phyloP scores from a whole-genome alignment of 257 asterid genomes.

The Echium plantagineum region DNA sequence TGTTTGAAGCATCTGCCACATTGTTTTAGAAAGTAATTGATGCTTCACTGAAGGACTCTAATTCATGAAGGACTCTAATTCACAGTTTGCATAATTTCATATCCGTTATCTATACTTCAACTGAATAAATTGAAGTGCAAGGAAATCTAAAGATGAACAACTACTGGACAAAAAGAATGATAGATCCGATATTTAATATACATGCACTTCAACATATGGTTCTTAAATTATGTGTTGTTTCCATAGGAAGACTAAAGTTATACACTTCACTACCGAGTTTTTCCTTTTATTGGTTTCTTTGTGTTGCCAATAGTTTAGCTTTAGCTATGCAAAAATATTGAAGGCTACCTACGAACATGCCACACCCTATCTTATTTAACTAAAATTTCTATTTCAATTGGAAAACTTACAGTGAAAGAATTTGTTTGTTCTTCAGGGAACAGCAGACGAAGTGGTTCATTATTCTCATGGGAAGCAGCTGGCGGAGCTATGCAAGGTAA shows the following conservation, averaged over 20 bases:
- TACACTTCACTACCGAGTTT: too few species aligned
- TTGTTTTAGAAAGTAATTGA: background rate
- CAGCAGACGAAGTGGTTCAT: conserved; percentile 92
- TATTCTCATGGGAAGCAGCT: conserved; percentile 90
- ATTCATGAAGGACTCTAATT: background rate
- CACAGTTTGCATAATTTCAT: background rate
- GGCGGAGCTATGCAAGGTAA: conserved; percentile 71
- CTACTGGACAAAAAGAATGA: too few species aligned
- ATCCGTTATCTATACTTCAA: background rate
- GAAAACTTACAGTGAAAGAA: background rate
- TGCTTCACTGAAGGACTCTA: background rate
- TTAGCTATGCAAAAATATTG: too few species aligned
- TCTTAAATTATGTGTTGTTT: too few species aligned
- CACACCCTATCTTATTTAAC: background rate
- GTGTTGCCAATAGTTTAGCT: too few species aligned
- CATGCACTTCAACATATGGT: too few species aligned
- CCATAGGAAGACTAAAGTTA: too few species aligned
- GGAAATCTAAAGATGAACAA: too few species aligned
- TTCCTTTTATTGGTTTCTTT: too few species aligned
- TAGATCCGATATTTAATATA: too few species aligned
- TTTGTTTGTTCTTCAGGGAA: conserved; percentile 44
- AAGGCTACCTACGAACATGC: too few species aligned
- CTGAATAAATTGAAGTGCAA: too few species aligned
- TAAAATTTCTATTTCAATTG: background rate
- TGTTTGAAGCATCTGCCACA: background rate